These are phyloP conservation scores for Bipolaris gigantea DNA, from an alignment of 2,329 filamentous ascomycete species.

Conservation along the genomic window DNA sequence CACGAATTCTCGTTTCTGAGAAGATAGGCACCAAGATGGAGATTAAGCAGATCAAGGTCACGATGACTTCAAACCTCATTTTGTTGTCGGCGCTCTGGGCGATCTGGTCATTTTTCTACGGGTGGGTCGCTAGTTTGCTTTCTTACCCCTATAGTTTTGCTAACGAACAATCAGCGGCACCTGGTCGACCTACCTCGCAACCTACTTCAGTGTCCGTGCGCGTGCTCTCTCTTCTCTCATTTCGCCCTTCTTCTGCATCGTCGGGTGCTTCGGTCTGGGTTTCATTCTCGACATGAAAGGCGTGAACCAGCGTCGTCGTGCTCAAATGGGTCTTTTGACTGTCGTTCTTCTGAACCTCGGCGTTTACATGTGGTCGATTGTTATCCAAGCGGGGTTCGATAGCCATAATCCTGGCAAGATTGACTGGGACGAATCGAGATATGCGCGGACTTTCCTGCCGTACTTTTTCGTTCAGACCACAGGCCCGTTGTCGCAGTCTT, in stretches of 20 bases:
- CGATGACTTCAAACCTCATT: constrained; percentile 44
- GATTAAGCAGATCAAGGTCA: constrained; percentile 47
- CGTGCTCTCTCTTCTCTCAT: constrained; percentile 51
- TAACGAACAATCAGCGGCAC: constrained; percentile 40
- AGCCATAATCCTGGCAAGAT: constrained; percentile 47
- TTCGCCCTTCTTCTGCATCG: constrained; percentile 55
- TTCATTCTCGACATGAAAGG: constrained; percentile 67
- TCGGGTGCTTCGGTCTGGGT: constrained; percentile 54
- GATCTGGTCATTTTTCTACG: constrained; percentile 53
- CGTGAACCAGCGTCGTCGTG: constrained; percentile 58
- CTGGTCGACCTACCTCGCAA: constrained; percentile 52
- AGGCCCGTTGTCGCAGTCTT: constrained; percentile 34
- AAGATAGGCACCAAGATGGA: constrained; percentile 46
- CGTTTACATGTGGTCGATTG: constrained; percentile 56
- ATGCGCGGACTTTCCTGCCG: constrained; percentile 50
- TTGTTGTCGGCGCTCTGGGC: constrained; percentile 49
- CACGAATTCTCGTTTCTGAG: constrained; percentile 48
- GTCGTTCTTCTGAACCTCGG: constrained; percentile 52
- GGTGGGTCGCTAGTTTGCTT: constrained; percentile 19
- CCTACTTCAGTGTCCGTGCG: constrained; percentile 51
- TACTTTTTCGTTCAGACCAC: constrained; percentile 56
- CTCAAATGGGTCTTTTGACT: constrained; percentile 51
- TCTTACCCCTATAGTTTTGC: too few relatives aligned
- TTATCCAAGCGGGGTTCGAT: constrained; percentile 52
- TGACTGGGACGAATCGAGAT: constrained; percentile 51